Base-by-base conservation (phyloP, 495 filamentous ascomycete genomes). In the Pyronema omphalodes region DNA sequence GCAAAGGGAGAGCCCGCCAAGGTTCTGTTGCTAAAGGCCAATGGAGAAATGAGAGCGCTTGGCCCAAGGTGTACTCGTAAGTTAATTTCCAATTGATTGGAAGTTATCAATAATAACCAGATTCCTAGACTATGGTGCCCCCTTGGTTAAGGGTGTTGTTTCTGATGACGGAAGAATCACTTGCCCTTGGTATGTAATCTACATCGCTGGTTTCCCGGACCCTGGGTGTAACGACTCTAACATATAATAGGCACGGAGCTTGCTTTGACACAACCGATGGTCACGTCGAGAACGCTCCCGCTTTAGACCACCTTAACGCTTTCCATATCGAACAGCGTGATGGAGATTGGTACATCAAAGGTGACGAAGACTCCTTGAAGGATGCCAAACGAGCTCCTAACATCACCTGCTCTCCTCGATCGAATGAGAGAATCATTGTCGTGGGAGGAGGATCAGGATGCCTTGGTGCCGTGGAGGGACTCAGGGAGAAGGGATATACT, bases 231-330 rank as follows among this genome's bases (percentile, higher is more conserved):
- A 54, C 34, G 36, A 11, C 35, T 53, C 14, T 52, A 49, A 14
- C 37, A 12, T 7, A 53, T 3, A 6, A 35, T 37, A 51, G 48
- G 52, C 58, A 57, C 6, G 37, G 39, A 7, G 91, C 91, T 39
- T 98, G 91, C 72, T 98, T 94, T 69, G 86, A 85, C 56, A 77
- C 84, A 52, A 69, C 73, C 41, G 88, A 82, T n/a, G 91, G 91
- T 33, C 89, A 95, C 56, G 82, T 98, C 45, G 91, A 98, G 67
- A 65, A 96, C 66, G 87, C 89, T 0, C 91, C 91, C 0, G 91
- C 86, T 1, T 72, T 93, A 6, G 86, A 95, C 59, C 75, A 82
- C 12, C 67, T 98, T 3, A 73, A 80, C 17, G 82, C 83, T 41
- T 98, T 91, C 69, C 82, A 85, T 36, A 64, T 93, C 23, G 68